These are phyloP conservation scores for Caloboletus inedulis DNA, from an alignment of 1,284 basidiomycete species.

Conservation along the genomic window DNA sequence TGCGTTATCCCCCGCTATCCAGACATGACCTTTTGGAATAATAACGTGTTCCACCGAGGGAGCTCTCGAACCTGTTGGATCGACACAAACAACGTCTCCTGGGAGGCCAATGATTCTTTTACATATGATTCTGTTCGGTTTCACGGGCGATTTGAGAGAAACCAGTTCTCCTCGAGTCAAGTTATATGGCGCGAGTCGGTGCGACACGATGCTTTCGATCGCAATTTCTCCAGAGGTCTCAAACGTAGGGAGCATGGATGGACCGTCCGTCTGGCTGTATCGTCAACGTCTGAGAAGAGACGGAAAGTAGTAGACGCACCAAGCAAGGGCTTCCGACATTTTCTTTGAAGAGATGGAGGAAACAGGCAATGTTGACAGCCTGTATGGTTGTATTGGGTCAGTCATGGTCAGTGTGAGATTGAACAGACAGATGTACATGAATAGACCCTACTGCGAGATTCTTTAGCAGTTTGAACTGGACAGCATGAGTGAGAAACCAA, in stretches of 20 bases:
- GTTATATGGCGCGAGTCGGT: conserved; percentile 50
- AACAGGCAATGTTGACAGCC: conserved; percentile 51
- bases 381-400: conserved; percentile 23
- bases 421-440: conserved; percentile 28
- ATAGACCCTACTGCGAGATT: conserved; percentile 25
- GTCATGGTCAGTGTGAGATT: not conserved
- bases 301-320: conserved; percentile 36
- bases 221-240: conserved; percentile 56
- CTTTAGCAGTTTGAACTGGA: conserved; percentile 18
- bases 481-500: conserved; percentile 13
- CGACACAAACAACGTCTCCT: conserved; percentile 87
- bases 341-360: conserved; percentile 56
- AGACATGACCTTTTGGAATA: conserved; percentile 84
- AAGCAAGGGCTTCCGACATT: conserved; percentile 55
- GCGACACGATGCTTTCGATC: conserved; percentile 59
- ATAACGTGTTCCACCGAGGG: conserved; percentile 67
- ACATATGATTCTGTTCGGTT: conserved; percentile 73
- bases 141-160: conserved; percentile 71
- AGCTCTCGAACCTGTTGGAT: conserved; percentile 66
- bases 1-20: conserved; percentile 91
- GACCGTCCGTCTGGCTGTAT: conserved; percentile 53
- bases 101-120: conserved; percentile 91
- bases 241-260: conserved; percentile 89
- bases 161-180: conserved; percentile 80
- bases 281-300: not conserved